A percentile compares a stretch with the other conserved stretches of the same genome.
These are phyloP conservation scores for Hura crepitans DNA, from an alignment of 441 rosid genomes.

Conservation along the genomic window DNA sequence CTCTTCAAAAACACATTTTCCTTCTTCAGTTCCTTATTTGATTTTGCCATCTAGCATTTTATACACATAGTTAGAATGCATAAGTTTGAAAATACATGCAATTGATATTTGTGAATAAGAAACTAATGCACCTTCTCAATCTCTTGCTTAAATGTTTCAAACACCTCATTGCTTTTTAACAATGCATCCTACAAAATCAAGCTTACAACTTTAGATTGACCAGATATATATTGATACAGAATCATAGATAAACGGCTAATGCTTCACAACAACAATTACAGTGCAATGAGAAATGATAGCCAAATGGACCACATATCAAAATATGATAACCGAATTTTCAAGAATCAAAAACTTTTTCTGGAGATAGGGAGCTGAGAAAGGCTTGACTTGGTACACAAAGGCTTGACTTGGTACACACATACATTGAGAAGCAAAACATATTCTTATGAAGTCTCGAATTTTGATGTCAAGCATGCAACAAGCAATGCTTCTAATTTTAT, in stretches of 20 bases:
- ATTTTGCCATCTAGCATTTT: slow-evolving; percentile 64
- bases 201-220: slow-evolving; percentile 2
- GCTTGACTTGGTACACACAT: background rate
- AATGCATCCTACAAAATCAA: slow-evolving; percentile 67
- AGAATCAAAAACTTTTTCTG: background rate
- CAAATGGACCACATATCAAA: background rate
- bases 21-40: slow-evolving; percentile 77
- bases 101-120: background rate
- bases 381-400: background rate
- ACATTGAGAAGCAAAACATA: background rate
- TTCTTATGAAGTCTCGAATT: background rate
- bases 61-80: background rate
- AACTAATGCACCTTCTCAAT: slow-evolving; percentile 62
- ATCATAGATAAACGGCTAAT: background rate
- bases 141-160: slow-evolving; percentile 89
- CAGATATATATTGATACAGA: background rate
- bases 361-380: background rate
- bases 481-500: background rate
- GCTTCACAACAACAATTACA: background rate
- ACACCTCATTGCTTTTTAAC: slow-evolving; percentile 83
- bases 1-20: slow-evolving; percentile 80
- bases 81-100: background rate
- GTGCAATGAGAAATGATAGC: background rate
- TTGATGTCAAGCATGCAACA: background rate
- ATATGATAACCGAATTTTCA: background rate